Evolutionary conservation across 208 protist species (phyloP), one percentile per base, ranked within the genome.

Genomic region (Trypanosoma scelopori): DNA sequence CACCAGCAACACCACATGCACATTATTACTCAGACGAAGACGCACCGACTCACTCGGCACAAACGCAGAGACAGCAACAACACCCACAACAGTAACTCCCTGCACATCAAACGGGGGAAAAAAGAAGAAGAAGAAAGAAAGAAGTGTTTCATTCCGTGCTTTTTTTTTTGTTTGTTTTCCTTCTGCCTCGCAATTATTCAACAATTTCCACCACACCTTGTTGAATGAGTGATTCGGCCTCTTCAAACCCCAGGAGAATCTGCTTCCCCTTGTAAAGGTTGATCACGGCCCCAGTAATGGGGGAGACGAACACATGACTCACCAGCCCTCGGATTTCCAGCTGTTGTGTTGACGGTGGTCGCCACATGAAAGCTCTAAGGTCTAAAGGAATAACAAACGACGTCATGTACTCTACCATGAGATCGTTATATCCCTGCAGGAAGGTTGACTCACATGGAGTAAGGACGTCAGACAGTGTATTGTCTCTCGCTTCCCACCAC

Each of bases 371-470:
- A 35, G 82, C 79, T n/a, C 89, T 77, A 65, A 95, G 66, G 63
- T 95, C 85, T 12, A 95, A 39, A 18, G 84, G 82, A 25, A 91
- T 57, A n/a, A 86, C 78, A 71, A 95, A 95, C 30, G 82, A 84
- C 16, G 82, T 93, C 84, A 93, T 95, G 73, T 95, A 95, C 53
- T 92, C 86, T 35, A 91, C 86, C 86, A 95, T 92, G 35, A 76
- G 69, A 41, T 76, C 52, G 66, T 92, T 81, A 69, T 92, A 93
- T 52, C 89, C 78, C n/a, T 78, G 59, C n/a, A 92, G 57, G 59
- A 91, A 95, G 1, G 57, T 49, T n/a, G 49, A 45, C 61, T 95
- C 86, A n/a, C 75, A 67, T 41, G 74, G 55, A 5, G 82, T 67
- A 1, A 95, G 73, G 23, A 76, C 65, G 18, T 69, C 61, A 28